Evolutionary conservation across 2,329 filamentous ascomycete species (phyloP), one percentile per base, ranked within the genome.

Genomic region (Xylaria sp.): DNA sequence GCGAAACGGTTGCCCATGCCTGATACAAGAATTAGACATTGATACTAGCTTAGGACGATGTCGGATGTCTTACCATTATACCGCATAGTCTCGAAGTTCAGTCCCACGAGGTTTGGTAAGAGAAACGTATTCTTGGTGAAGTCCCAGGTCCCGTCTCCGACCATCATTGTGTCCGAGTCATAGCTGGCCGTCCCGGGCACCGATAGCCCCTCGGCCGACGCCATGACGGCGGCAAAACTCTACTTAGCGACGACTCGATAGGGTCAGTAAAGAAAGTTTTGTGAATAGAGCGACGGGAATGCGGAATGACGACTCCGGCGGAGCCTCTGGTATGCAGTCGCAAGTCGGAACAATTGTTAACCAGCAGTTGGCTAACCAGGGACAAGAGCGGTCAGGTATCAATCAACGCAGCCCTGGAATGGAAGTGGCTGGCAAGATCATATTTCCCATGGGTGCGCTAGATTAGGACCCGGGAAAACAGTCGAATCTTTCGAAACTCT

Each of bases 141-240:
- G 66, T 92, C 88, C 90, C 90, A 94, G 29, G 90, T 93, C 19
- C 90, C 90, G 69, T 93, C 90, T 59, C 90, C 90, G 16, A 93
- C 89, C 50, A 78, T 80, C 79, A 92, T 78, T n/a, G 86, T 90
- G 66, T 86, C 79, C 47, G 88, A 91, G 63, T 81, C 79, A 74
- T 93, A 93, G 61, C 80, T 84, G 69, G 85, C 87, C 72, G 85
- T 85, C 68, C 90, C 90, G 45, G 90, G 82, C 61, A 87, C 80
- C 61, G 88, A 88, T 66, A 89, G 78, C 65, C 76, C 74, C 67
- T 82, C 77, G 69, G 79, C 73, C 76, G 82, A 79, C 76, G 82
- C 82, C 83, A 86, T 86, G 70, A 68, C 71, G 79, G 79, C 79
- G 76, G 66, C 72, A 70, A 61, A 44, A 29, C 47, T 52, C 52